Percentiles rank a stretch among this genome's conserved stretches.
phyloP scores from a whole-genome alignment of 83 land plant genomes.

The Diphasiastrum complanatum region DNA sequence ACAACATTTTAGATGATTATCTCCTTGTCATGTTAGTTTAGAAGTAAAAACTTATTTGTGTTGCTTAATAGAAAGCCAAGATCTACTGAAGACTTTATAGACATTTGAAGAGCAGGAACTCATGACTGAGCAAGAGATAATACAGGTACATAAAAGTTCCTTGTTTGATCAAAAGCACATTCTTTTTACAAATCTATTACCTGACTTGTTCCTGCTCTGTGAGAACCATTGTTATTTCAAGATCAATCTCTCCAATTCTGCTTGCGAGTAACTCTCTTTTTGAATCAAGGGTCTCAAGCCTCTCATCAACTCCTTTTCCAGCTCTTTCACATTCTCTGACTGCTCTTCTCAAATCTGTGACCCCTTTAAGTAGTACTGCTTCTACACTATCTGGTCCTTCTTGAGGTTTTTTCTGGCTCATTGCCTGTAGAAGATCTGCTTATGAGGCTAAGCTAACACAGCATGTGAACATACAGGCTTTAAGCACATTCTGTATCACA shows the following conservation, averaged over 20 bases:
- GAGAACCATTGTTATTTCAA: not conserved
- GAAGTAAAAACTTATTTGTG: too few relatives aligned
- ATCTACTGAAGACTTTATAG: too few relatives aligned
- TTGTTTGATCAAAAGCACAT: too few relatives aligned
- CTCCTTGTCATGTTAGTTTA: too few relatives aligned
- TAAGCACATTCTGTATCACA: not conserved
- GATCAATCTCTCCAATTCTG: conserved; percentile 12
- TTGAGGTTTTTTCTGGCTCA: conserved; percentile 13
- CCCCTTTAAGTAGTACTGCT: conserved; percentile 7
- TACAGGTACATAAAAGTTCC: too few relatives aligned
- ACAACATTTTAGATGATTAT: too few relatives aligned
- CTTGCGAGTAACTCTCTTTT: not conserved
- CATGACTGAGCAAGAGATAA: too few relatives aligned
- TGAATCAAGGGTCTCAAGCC: conserved; percentile 7
- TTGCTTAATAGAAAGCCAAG: too few relatives aligned
- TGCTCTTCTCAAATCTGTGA: conserved; percentile 13
- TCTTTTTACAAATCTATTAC: not conserved
- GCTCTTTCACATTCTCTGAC: conserved; percentile 7
- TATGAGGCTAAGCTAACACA: too few relatives aligned
- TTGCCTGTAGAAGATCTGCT: conserved; percentile 16
- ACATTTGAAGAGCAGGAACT: too few relatives aligned
- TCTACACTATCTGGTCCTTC: conserved; percentile 21
- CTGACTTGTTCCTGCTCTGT: conserved; percentile 17
- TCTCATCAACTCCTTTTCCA: conserved; percentile 3
- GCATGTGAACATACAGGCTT: too few relatives aligned